Conservation (phyloP, 164 flowering plant genomes). For the Hamamelis virginiana region DNA sequence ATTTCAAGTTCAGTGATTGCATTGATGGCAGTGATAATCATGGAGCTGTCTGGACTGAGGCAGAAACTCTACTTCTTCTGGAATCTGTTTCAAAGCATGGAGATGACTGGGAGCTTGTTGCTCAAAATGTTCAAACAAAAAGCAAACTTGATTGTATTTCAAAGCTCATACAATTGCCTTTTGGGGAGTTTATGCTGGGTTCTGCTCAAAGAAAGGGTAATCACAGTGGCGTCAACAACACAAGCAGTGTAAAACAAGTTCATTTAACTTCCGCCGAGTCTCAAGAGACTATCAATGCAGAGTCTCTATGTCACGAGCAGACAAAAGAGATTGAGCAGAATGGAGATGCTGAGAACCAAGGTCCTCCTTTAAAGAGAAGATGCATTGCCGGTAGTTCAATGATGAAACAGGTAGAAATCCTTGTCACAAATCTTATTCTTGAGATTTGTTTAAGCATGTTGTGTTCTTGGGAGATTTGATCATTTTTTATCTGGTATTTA, state of each 20-base stretch:
- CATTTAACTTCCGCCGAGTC: slow-evolving; percentile 30
- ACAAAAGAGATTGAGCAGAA: slow-evolving; percentile 30
- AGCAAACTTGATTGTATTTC: slow-evolving; percentile 76
- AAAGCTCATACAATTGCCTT: slow-evolving; percentile 80
- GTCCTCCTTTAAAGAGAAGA: slow-evolving; percentile 56
- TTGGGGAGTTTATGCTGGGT: slow-evolving; percentile 69
- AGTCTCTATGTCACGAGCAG: slow-evolving; percentile 26
- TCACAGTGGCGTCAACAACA: slow-evolving; percentile 11
- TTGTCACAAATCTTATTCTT: not conserved
- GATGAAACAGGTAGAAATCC: slow-evolving; percentile 70
- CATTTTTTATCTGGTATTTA: not conserved
- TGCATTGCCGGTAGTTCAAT: slow-evolving; percentile 51
- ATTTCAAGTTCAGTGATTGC: slow-evolving; percentile 48
- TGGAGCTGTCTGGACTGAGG: slow-evolving; percentile 70
- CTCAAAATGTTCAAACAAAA: slow-evolving; percentile 66
- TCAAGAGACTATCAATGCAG: slow-evolving; percentile 29
- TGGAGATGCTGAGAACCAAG: slow-evolving; percentile 32
- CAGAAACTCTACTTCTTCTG: slow-evolving; percentile 75
- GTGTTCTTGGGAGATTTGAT: not conserved
- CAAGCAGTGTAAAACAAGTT: slow-evolving; percentile 21
- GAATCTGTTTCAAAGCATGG: slow-evolving; percentile 84
- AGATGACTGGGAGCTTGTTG: slow-evolving; percentile 90
- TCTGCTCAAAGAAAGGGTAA: slow-evolving; percentile 31
- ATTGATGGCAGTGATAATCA: slow-evolving; percentile 16
- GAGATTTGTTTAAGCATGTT: not conserved